These are phyloP conservation scores for Pestalotiopsis sp. DNA, from an alignment of 2,329 filamentous ascomycete species.

Conservation along the genomic window DNA sequence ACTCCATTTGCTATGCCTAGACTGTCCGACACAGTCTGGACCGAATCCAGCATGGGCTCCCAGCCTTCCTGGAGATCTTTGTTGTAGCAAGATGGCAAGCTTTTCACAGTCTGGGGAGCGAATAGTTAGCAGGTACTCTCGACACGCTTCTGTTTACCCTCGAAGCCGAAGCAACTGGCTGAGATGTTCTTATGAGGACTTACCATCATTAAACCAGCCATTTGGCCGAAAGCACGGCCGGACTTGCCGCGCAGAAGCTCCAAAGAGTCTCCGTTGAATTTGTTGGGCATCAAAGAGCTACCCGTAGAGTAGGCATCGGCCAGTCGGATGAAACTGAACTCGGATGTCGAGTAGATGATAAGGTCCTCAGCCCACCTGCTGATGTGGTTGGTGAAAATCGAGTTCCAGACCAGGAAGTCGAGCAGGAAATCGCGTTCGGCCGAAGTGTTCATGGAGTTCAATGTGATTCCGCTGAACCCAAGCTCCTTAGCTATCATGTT, in stretches of 20 bases:
- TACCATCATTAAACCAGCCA: conserved; percentile 63
- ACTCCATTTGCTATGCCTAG: conserved; percentile 76
- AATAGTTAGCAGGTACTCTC: conserved; percentile 30
- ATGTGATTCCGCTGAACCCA: conserved; percentile 69
- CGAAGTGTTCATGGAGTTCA: conserved; percentile 73
- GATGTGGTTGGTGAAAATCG: conserved; percentile 78
- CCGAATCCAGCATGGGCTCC: conserved; percentile 74
- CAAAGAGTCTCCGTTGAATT: conserved; percentile 80
- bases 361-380: conserved; percentile 83
- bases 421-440: conserved; percentile 81
- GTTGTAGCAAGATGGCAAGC: conserved; percentile 75
- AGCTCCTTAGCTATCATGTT: conserved; percentile 73
- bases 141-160: conserved; percentile 26
- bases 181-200: conserved; percentile 27
- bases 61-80: conserved; percentile 79
- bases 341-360: conserved; percentile 77
- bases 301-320: conserved; percentile 82
- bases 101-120: conserved; percentile 48
- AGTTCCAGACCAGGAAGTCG: conserved; percentile 80
- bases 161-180: conserved; percentile 16
- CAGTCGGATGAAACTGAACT: conserved; percentile 76
- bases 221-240: conserved; percentile 77
- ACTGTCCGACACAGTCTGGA: conserved; percentile 73
- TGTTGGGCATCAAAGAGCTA: conserved; percentile 50
- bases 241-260: conserved; percentile 74